Base-by-base conservation (phyloP, 129 eudicot genomes). In the Calendula officinalis region DNA sequence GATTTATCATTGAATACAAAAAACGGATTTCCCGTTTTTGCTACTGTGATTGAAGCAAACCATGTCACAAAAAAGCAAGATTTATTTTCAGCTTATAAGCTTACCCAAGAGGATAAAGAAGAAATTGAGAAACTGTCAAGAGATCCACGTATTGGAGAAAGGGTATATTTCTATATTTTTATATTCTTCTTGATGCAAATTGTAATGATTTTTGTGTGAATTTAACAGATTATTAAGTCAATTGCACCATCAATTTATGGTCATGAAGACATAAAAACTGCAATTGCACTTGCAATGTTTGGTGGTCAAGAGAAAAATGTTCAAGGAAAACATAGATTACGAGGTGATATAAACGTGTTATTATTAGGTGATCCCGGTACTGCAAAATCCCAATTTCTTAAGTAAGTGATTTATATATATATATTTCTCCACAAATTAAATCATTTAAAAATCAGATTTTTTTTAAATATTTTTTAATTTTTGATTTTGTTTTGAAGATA, bases 221-320 rank as follows among this genome's bases (percentile, higher is more conserved):
- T 33, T 71, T 47, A 7, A 4, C 94, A 92, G 96, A 88, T 92
- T 58, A 10, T 85, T 55, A 92, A 92, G 82, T 92, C 99, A 41
- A 86, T 92, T 70, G 99, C 99, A 52, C 99, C 99, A 37, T 92
- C 96, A 45, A 92, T 92, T 43, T 92, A 92, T 80, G 99, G 99
- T 13, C 99, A 92, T 8, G 91, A 92, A 78, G 99, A 85, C 70
- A 88, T 92, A 61, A 92, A 92, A 78, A 92, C 96, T 12, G 99
- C 96, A 64, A 64, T 92, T 44, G 96, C 96, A 41, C 91, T 92
- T 53, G 99, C 99, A 47, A 88, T 92, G 96, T 92, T 92, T 77
- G 99, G 99, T 54, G 99, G 96, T 48, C 99, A 92, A 56, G 96
- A 88, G 78, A 92, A 92, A 68, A 86, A 83, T 73, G 92, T 85